Base-by-base conservation (phyloP, 805 yeast genomes). In the Schwanniomyces polymorphus region DNA sequence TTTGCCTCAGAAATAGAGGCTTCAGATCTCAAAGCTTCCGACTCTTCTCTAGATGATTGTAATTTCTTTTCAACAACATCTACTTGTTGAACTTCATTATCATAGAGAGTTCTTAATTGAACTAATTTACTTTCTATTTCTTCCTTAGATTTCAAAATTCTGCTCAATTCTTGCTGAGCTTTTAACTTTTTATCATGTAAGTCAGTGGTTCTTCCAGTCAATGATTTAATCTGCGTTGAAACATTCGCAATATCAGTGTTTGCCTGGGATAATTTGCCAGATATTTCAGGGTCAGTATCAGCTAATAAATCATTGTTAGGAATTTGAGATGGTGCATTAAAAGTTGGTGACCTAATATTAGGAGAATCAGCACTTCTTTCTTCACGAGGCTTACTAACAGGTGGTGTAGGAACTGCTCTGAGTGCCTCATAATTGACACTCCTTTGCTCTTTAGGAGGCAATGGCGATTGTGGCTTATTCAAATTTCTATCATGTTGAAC, bases 181-280 rank as follows among this genome's bases (percentile, higher is more conserved):
- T 83, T 79, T 16, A 79, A 71, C 51, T 89, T 84, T 66, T 87
- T 87, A 18, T 81, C 86, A 49, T 84, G 84, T 27, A 87, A 75
- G 12, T 76, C 78, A 0, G 87, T 74, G 1, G 95, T 88, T 65
- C 91, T 97, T 18, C 77, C 68, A 1, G 91, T 79, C 53, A 92
- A 72, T 0, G 96, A 86, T 52, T 82, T 82, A 53, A 89, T 85
- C 69, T 91, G 97, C 56, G 85, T 88, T 0, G 96, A 86, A 37
- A 88, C 75, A 56, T 91, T 89, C 12, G 96, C 97, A 63, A 90
- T 79, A 56, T 89, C 97, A 6, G 91, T 80, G 6, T 94, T 82
- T 4, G 96, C 92, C 49, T 81, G 80, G 1, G 96, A 82, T 42
- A 90, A 70, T 58, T 85, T 82, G 26, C 84, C 82, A 1, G 88